Evolutionary conservation across 768 basidiomycete species (phyloP).

Genomic region (Termitomyces bulborhizus): DNA sequence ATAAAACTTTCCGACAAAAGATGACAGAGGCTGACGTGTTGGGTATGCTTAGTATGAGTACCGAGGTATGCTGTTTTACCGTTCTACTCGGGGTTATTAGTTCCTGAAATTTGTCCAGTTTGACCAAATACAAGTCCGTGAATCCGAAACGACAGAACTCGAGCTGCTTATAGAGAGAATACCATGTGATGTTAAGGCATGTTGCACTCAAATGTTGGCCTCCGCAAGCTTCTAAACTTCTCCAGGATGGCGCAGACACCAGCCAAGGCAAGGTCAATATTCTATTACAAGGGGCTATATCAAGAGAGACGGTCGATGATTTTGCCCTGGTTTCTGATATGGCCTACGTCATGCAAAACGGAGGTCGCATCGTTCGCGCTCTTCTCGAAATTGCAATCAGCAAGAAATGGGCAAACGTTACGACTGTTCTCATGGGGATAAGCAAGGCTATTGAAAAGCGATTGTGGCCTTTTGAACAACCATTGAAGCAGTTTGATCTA

Average conservation of each 20-base stretch:
- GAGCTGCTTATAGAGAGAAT: conserved; percentile 57
- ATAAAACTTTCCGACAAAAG: conserved; percentile 61
- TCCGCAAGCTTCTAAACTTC: background rate
- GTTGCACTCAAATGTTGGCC: background rate
- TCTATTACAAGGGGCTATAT: conserved; percentile 87
- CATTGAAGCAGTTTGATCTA: conserved; percentile 75
- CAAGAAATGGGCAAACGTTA: conserved; percentile 83
- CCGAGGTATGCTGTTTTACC: conserved; percentile 54
- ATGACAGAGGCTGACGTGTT: conserved; percentile 96
- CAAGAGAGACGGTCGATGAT: conserved; percentile 75
- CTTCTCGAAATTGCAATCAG: conserved; percentile 92
- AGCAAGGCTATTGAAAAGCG: conserved; percentile 92
- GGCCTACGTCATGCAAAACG: conserved; percentile 92
- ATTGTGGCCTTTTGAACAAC: conserved; percentile 94
- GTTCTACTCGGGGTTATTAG: background rate
- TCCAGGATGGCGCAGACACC: conserved; percentile 50
- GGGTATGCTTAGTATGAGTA: conserved; percentile 80
- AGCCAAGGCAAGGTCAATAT: conserved; percentile 88
- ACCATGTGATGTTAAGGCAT: conserved; percentile 80
- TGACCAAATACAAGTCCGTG: conserved; percentile 90
- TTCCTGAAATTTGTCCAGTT: conserved; percentile 46
- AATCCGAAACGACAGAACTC: conserved; percentile 83
- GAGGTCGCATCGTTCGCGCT: conserved; percentile 90
- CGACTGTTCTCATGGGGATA: conserved; percentile 76
- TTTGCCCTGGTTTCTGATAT: conserved; percentile 95